Evolutionary conservation across 441 rosid genomes (phyloP).

Genomic region (Pelargonium australe): DNA sequence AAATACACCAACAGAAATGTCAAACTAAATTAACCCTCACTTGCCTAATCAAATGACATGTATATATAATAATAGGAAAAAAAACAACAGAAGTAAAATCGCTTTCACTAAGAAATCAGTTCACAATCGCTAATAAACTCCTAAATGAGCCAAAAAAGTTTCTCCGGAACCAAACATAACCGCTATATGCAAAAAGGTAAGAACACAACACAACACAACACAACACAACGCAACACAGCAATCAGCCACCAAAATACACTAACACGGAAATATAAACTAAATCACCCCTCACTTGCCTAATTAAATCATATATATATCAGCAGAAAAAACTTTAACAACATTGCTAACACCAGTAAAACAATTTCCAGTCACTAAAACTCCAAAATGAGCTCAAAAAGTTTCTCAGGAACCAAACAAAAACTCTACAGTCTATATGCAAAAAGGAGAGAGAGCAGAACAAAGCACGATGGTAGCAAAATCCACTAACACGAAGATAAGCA

Average conservation of each 20-base stretch:
- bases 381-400: too few relatives aligned
- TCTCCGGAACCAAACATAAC: constrained; percentile 8
- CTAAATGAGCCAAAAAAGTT: background rate
- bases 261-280: too few relatives aligned
- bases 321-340: too few relatives aligned
- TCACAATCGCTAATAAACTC: background rate
- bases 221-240: background rate
- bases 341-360: too few relatives aligned
- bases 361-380: constrained; percentile 16
- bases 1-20: too few relatives aligned
- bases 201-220: background rate
- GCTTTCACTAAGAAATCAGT: background rate
- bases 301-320: too few relatives aligned
- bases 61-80: background rate
- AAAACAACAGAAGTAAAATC: too few relatives aligned
- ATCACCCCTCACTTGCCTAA: too few relatives aligned
- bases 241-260: too few relatives aligned
- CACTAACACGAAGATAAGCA: background rate
- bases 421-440: background rate
- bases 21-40: background rate
- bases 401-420: constrained; percentile 1
- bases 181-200: background rate
- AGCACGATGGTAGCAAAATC: background rate
- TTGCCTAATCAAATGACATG: background rate
- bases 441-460: background rate